Base-by-base conservation (phyloP, 1,284 basidiomycete genomes). In the Tremellales sp. region DNA sequence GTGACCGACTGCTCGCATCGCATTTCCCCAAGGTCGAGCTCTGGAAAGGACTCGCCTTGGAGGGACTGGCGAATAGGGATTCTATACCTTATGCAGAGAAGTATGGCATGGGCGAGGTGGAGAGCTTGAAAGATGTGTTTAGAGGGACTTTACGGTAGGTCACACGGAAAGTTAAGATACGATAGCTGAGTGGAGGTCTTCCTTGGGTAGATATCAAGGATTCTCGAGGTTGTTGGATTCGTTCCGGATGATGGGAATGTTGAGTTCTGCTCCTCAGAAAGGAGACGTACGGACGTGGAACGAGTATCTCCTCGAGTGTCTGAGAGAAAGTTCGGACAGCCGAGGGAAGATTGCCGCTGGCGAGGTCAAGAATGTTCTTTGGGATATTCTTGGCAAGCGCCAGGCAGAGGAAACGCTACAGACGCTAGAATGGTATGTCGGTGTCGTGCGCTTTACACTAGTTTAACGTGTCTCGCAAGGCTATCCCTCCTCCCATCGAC, bases 51-150 rank as follows among this genome's bases (percentile, higher is more conserved):
- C 77, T 91, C 36, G 78, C 77, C 37, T 75, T 97, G 25, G 92
- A 97, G 64, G 92, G 91, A 1, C 74, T 95, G 18, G 84, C 93
- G 14, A 97, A 97, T 72, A 77, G 93, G 31, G 81, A 95, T 69
- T 90, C 88, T 55, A 70, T 92, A 12, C 76, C 80, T 0, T 97
- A 95, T 66, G 80, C 80, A 2, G 74, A 78, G 26, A 80, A 80
- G 16, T 97, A 97, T 71, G 76, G 78, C 2, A 77, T 92, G 6
- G 76, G 78, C 4, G 58, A 70, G 5, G 62, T 78, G 8, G 68
- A 77, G 1, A 72, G 73, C 2, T 58, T 87, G 48, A 74, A 77
- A 40, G 87, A 88, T 3, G 74, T 93, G 44, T 76, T 95, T 61
- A 79, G 92, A 36, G 93, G 92, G 3, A 97, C 93, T 1, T 72